These are phyloP conservation scores for Elymus sibiricus DNA, from an alignment of 176 grass and related monocot species.

Conservation along the genomic window DNA sequence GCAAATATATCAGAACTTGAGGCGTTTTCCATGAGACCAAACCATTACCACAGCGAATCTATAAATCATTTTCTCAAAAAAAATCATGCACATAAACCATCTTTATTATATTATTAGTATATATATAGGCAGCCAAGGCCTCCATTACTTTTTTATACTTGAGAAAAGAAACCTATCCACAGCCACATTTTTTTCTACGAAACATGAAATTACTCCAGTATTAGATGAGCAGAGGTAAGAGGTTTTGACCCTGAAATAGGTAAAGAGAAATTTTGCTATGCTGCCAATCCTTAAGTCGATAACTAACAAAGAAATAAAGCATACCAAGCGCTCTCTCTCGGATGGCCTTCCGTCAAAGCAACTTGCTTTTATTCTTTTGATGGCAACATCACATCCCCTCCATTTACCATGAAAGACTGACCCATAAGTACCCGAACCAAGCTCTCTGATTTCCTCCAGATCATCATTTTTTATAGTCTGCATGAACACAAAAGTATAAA, in stretches of 20 bases:
- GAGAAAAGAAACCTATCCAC: background rate
- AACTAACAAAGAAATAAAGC: conserved; percentile 21
- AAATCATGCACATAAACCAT: background rate
- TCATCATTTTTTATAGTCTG: conserved; percentile 97
- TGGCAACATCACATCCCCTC: conserved; percentile 95
- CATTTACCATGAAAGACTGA: conserved; percentile 95
- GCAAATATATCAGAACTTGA: conserved; percentile 27
- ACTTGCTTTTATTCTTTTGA: conserved; percentile 99
- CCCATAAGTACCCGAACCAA: conserved; percentile 95
- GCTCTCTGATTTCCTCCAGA: conserved; percentile 95
- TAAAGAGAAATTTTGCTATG: background rate
- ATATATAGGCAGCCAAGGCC: background rate
- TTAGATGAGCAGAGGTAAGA: background rate
- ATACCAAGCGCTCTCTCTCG: conserved; percentile 87
- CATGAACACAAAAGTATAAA: conserved; percentile 31
- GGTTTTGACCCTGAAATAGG: background rate
- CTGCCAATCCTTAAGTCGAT: background rate
- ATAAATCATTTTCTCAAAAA: background rate
- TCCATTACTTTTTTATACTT: background rate
- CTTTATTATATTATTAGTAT: background rate
- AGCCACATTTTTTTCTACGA: background rate
- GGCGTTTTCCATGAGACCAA: background rate
- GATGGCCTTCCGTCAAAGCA: conserved; percentile 89
- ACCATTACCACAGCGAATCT: background rate
- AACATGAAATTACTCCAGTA: background rate